Percentiles rank a stretch among this genome's conserved stretches.
Conservation (phyloP, 495 filamentous ascomycete genomes). For the Tricharina praecox region DNA sequence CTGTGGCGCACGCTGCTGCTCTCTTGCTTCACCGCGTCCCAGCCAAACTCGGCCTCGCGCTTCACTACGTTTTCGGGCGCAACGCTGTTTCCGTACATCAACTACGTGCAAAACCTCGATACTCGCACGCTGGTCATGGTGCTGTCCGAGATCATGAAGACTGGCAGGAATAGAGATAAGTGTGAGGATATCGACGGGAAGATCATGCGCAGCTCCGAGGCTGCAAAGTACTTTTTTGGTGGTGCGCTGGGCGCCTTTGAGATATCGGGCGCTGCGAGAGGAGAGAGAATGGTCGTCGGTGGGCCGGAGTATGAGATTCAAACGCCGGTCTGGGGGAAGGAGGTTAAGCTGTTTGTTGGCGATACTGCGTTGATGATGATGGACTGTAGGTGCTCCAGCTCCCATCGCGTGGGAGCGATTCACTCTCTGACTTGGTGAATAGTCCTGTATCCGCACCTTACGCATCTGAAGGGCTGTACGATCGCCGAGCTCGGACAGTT, state of each 20-base stretch:
- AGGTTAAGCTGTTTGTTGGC: constrained; percentile 25
- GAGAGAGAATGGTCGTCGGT: constrained; percentile 22
- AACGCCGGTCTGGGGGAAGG: constrained; percentile 19
- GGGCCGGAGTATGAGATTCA: constrained; percentile 18
- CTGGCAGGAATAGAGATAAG: constrained; percentile 8
- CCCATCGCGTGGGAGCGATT: too few relatives aligned
- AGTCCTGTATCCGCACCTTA: constrained; percentile 24
- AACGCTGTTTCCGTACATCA: constrained; percentile 24
- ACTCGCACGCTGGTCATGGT: constrained; percentile 24
- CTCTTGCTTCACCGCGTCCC: constrained; percentile 24
- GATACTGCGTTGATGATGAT: constrained; percentile 27
- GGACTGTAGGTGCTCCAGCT: constrained; percentile 23
- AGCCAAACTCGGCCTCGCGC: constrained; percentile 17
- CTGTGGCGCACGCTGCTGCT: constrained; percentile 23
- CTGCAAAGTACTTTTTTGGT: constrained; percentile 21
- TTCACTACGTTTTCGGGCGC: constrained; percentile 10
- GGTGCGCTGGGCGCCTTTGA: constrained; percentile 21
- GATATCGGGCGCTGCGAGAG: constrained; percentile 16
- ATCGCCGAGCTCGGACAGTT: constrained; percentile 24
- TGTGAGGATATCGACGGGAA: not conserved
- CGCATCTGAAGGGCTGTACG: constrained; percentile 23
- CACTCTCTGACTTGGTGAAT: not conserved
- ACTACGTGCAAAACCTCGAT: constrained; percentile 21
- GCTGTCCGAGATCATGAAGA: constrained; percentile 24
- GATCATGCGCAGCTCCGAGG: not conserved